phyloP scores from a whole-genome alignment of 805 yeast species.

The Candida endomychidarum region DNA sequence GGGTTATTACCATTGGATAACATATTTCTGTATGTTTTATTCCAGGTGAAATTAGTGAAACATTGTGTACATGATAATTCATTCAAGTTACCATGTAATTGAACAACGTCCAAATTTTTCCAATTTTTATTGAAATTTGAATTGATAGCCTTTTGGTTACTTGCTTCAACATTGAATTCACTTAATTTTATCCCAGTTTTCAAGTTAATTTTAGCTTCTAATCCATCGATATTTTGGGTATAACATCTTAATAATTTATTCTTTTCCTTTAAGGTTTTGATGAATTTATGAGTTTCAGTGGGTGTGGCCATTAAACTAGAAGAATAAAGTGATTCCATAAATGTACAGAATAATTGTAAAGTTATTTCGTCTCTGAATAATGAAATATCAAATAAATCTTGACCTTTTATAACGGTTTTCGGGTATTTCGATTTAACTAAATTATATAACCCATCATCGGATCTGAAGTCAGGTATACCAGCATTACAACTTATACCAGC shows the following conservation, averaged over 20 bases:
- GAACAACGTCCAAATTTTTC: conserved; percentile 75
- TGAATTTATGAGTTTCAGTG: conserved; percentile 80
- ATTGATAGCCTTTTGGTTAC: conserved; percentile 11
- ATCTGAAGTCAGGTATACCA: conserved; percentile 94
- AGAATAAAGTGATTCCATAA: conserved; percentile 78
- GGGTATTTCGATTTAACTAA: conserved; percentile 65
- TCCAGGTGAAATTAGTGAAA: conserved; percentile 60
- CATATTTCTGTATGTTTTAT: conserved; percentile 42
- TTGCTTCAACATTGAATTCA: conserved; percentile 23
- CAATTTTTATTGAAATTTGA: conserved; percentile 42
- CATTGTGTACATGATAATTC: conserved; percentile 76
- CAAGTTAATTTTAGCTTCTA: conserved; percentile 68
- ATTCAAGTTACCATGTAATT: conserved; percentile 87
- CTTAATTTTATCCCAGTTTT: conserved; percentile 50
- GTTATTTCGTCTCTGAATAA: conserved; percentile 69
- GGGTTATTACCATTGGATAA: conserved; percentile 69
- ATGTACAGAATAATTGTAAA: conserved; percentile 74
- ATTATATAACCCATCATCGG: conserved; percentile 79
- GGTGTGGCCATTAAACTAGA: conserved; percentile 69
- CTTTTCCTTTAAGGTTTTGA: conserved; percentile 56
- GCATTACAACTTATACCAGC: conserved; percentile 98
- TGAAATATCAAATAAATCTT: conserved; percentile 87
- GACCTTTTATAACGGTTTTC: conserved; percentile 68
- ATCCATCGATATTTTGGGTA: conserved; percentile 92
- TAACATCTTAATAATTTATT: conserved; percentile 79